Evolutionary conservation across 495 filamentous ascomycete genomes (phyloP).

Genomic region (Tuber magnatum): DNA sequence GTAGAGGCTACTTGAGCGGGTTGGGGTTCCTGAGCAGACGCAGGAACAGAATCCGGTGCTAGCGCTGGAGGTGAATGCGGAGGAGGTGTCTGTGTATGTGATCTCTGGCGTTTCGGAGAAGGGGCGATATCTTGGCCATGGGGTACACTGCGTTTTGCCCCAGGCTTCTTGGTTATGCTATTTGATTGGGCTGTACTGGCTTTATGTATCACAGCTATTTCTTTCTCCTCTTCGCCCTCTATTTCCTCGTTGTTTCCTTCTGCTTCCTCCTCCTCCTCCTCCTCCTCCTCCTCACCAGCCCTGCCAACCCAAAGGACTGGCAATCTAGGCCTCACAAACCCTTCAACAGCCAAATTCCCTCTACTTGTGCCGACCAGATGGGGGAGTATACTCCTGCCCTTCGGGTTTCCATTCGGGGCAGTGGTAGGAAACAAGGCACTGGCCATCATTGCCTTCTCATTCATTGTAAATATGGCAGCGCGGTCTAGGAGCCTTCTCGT

Average conservation of each 20-base stretch:
- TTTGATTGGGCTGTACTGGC: not conserved
- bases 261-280: conserved; percentile 1
- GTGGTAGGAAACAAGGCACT: conserved; percentile 35
- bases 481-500: conserved; percentile 35
- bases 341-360: conserved; percentile 19
- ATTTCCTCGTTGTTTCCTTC: conserved; percentile 6
- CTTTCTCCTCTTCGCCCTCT: conserved; percentile 1
- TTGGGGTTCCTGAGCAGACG: not conserved
- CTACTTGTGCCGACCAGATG: conserved; percentile 28
- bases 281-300: conserved; percentile 2
- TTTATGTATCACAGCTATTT: not conserved
- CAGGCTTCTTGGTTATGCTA: conserved; percentile 12
- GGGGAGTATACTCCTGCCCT: conserved; percentile 29
- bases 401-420: conserved; percentile 2
- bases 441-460: conserved; percentile 33
- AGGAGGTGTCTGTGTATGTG: not conserved
- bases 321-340: conserved; percentile 35
- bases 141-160: conserved; percentile 5
- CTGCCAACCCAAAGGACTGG: conserved; percentile 37
- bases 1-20: not conserved
- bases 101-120: conserved; percentile 1
- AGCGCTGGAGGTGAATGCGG: not conserved
- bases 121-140: conserved; percentile 7
- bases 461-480: conserved; percentile 34
- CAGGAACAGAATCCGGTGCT: not conserved